Conservation (phyloP, 1,139 yeast genomes). For the Yarrowia galli region DNA sequence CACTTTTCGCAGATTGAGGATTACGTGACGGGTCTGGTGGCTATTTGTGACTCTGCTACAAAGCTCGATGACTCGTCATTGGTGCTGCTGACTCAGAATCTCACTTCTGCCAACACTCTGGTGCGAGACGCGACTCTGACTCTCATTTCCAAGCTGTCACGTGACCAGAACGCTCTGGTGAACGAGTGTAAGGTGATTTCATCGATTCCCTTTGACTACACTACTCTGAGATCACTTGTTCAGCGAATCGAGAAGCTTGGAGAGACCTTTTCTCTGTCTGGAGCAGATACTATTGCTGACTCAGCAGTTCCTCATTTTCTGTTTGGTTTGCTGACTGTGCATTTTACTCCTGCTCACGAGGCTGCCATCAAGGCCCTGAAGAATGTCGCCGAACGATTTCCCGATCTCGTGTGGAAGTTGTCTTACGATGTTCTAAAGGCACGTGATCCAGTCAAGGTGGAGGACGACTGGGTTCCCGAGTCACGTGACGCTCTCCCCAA, state of each 20-base stretch:
- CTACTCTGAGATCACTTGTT: constrained; percentile 78
- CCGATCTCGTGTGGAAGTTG: constrained; percentile 63
- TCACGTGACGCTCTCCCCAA: not conserved
- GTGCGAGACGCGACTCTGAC: not conserved
- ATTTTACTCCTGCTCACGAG: constrained; percentile 87
- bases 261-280: constrained; percentile 56
- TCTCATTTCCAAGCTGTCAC: constrained; percentile 13
- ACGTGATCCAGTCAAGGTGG: not conserved
- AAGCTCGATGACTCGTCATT: not conserved
- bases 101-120: not conserved
- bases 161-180: constrained; percentile 14
- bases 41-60: not conserved
- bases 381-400: constrained; percentile 55
- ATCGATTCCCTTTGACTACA: constrained; percentile 70
- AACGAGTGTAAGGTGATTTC: constrained; percentile 64
- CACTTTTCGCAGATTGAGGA: not conserved
- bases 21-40: not conserved
- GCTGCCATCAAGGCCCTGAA: constrained; percentile 71
- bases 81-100: not conserved
- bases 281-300: constrained; percentile 53
- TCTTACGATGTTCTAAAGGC: constrained; percentile 53
- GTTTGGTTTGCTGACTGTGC: constrained; percentile 76
- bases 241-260: constrained; percentile 72
- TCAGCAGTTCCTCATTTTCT: constrained; percentile 61
- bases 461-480: constrained; percentile 34